Percentiles rank a stretch among this genome's conserved stretches.
These are phyloP conservation scores for Marsdenia floribunda DNA, from an alignment of 257 asterid species.

Conservation along the genomic window DNA sequence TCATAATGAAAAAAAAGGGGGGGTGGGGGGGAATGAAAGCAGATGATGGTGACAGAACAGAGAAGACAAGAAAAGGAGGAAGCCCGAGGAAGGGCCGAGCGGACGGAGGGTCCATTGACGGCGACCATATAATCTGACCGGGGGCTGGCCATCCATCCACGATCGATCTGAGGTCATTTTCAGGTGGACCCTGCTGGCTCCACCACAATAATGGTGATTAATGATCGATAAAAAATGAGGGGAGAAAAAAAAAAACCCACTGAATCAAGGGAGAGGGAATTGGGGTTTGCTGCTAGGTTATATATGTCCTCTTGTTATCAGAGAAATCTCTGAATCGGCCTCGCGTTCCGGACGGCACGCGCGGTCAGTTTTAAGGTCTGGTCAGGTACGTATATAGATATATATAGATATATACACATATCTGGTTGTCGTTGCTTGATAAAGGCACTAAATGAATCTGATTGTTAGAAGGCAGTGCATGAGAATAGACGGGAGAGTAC, in stretches of 20 bases:
- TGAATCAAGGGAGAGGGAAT: constrained; percentile 2
- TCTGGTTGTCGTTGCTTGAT: constrained; percentile 14
- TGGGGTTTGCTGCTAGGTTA: neutral
- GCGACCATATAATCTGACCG: constrained; percentile 15
- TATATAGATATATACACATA: neutral
- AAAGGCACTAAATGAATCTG: constrained; percentile 7
- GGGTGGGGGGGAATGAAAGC: no score
- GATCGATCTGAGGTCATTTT: constrained; percentile 38
- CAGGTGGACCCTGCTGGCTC: constrained; percentile 25
- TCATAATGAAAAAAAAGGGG: no score
- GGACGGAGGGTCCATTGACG: constrained; percentile 18
- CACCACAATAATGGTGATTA: constrained; percentile 26
- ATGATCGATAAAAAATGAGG: no score
- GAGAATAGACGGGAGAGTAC: neutral
- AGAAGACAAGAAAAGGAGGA: constrained; percentile 5
- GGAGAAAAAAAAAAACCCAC: constrained; percentile 20
- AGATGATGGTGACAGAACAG: constrained; percentile 7
- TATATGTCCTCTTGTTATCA: constrained; percentile 14
- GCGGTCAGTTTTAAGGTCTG: constrained; percentile 56
- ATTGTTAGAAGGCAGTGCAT: constrained; percentile 4
- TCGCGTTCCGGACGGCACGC: constrained; percentile 84
- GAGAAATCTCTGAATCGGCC: constrained; percentile 19
- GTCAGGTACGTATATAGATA: constrained; percentile 25
- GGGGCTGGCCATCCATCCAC: constrained; percentile 26
- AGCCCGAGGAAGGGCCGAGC: constrained; percentile 34